These are phyloP conservation scores for Penicillium sp. DNA, from an alignment of 2,329 filamentous ascomycete species.

Conservation along the genomic window DNA sequence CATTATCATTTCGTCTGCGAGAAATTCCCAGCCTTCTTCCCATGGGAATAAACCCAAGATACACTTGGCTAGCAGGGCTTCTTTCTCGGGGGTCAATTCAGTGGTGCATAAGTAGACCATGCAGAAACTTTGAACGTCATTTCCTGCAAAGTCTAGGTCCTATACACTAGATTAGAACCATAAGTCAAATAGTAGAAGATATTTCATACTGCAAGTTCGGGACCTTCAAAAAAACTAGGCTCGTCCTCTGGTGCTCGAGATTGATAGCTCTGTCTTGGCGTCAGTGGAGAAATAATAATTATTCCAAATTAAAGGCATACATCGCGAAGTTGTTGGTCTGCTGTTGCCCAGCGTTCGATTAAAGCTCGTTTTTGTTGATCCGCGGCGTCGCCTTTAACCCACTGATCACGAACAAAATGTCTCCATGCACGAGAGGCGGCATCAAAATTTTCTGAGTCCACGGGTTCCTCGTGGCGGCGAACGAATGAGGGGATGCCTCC, in stretches of 20 bases:
- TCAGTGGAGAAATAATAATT: not conserved
- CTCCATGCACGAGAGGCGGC: conserved; percentile 13
- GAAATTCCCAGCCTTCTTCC: conserved; percentile 8
- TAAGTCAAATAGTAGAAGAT: not conserved
- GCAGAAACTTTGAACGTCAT: not conserved
- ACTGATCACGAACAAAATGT: conserved; percentile 13
- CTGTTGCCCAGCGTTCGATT: conserved; percentile 14
- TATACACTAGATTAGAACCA: not conserved
- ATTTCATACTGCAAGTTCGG: conserved; percentile 7
- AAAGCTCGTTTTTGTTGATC: conserved; percentile 14
- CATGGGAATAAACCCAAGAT: conserved; percentile 10
- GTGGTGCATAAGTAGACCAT: conserved; percentile 8
- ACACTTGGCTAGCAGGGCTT: conserved; percentile 15
- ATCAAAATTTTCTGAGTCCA: conserved; percentile 3
- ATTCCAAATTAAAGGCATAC: not conserved
- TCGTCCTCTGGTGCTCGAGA: conserved; percentile 8
- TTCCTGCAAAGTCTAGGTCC: not conserved
- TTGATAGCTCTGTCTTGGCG: conserved; percentile 8
- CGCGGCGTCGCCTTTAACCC: conserved; percentile 6
- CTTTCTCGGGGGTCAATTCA: conserved; percentile 6
- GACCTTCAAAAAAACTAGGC: conserved; percentile 6
- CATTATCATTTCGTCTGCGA: conserved; percentile 8
- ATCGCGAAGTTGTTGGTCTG: conserved; percentile 12
- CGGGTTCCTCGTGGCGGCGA: conserved; percentile 10
- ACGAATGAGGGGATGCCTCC: conserved; percentile 10